Percentiles rank a stretch among this genome's conserved stretches.
Conservation (phyloP, 768 basidiomycete genomes). For the Kwoniella sp. region DNA sequence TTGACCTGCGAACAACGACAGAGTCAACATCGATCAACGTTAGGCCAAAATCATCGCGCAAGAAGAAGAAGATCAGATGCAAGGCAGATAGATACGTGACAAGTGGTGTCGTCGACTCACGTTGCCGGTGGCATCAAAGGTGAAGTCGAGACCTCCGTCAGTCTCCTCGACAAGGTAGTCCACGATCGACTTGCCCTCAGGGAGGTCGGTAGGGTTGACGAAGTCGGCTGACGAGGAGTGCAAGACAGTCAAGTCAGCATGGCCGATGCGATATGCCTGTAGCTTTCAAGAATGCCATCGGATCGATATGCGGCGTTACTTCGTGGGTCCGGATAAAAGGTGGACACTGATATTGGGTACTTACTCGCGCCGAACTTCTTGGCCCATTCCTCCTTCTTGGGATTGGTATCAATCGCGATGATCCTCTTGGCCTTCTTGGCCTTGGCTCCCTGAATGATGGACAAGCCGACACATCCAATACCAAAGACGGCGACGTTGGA, state of each 20-base stretch:
- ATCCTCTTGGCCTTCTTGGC: conserved; percentile 80
- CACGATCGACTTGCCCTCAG: conserved; percentile 80
- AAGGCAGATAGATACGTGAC: neutral
- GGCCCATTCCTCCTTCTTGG: conserved; percentile 82
- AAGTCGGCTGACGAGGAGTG: conserved; percentile 66
- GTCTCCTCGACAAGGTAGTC: conserved; percentile 88
- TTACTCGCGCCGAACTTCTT: conserved; percentile 81
- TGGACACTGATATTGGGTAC: conserved; percentile 18
- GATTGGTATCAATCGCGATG: conserved; percentile 90
- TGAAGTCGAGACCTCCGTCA: conserved; percentile 95
- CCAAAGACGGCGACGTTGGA: conserved; percentile 94
- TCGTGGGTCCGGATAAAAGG: too few relatives aligned
- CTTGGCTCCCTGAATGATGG: conserved; percentile 78
- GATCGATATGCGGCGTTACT: too few relatives aligned
- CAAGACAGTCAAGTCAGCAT: neutral
- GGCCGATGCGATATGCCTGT: too few relatives aligned
- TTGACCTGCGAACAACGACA: conserved; percentile 63
- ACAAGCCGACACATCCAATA: conserved; percentile 90
- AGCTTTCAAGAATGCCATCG: too few relatives aligned
- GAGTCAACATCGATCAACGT: neutral
- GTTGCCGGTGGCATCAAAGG: conserved; percentile 96
- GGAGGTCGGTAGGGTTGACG: conserved; percentile 75
- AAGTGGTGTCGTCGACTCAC: conserved; percentile 58
- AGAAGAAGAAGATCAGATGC: too few relatives aligned
- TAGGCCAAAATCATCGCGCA: too few relatives aligned